Percentiles rank a stretch among this genome's conserved stretches.
Conservation (phyloP, 257 asterid genomes). For the Cordia subcordata region DNA sequence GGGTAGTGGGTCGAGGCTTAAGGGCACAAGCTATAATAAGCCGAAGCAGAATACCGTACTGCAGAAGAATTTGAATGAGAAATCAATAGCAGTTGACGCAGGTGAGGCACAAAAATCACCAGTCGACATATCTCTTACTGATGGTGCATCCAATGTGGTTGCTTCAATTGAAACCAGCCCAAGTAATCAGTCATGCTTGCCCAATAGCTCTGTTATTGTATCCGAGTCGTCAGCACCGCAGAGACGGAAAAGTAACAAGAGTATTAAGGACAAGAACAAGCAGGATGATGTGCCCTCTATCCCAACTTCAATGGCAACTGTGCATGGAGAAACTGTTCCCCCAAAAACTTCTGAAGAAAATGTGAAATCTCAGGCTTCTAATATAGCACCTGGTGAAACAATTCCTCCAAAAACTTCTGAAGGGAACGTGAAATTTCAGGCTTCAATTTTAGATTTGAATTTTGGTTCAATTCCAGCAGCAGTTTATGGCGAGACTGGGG, state of each 20-base stretch:
- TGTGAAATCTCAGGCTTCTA: constrained; percentile 20
- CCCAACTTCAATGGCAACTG: constrained; percentile 30
- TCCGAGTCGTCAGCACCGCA: constrained; percentile 43
- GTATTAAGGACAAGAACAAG: constrained; percentile 54
- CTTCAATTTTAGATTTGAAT: constrained; percentile 32
- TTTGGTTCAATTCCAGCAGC: constrained; percentile 26
- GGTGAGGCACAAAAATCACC: constrained; percentile 30
- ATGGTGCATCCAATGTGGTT: constrained; percentile 32
- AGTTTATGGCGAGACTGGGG: constrained; percentile 29
- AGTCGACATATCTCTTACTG: constrained; percentile 19
- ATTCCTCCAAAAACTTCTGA: constrained; percentile 24
- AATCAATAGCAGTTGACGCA: constrained; percentile 21
- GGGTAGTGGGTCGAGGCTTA: constrained; percentile 36
- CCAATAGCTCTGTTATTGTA: constrained; percentile 19
- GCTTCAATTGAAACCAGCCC: constrained; percentile 30
- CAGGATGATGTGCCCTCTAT: constrained; percentile 33
- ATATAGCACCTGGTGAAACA: constrained; percentile 21
- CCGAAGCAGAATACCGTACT: constrained; percentile 35
- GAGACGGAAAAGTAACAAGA: constrained; percentile 54
- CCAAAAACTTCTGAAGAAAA: constrained; percentile 18
- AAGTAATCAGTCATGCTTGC: constrained; percentile 28
- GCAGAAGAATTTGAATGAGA: constrained; percentile 38
- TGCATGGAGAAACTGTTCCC: constrained; percentile 20
- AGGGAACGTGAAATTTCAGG: constrained; percentile 2
- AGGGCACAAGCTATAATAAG: constrained; percentile 50